Base-by-base conservation (phyloP, 2,329 filamentous ascomycete species). In the Epichloe bromicola region DNA sequence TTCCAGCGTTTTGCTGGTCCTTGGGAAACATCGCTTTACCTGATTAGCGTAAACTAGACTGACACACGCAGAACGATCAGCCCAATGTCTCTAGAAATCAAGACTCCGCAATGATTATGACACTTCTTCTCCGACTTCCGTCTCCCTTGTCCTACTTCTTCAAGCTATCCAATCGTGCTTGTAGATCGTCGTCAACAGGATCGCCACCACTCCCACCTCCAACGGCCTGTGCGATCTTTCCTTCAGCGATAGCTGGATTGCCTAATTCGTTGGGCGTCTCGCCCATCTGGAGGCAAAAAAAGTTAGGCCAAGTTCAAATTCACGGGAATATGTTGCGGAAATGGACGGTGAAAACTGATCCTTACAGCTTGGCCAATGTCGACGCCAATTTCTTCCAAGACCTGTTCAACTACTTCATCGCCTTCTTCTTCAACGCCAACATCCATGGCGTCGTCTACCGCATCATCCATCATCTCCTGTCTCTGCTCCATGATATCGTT, bases 401-500 rank as follows among this genome's bases (percentile, higher is more conserved):
- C 88, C 69, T 96, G 89, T 61, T 95, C 94, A 36, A 98, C 89
- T 12, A 97, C 87, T 65, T 98, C 93, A 60, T 98, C 93, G 36
- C 90, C 88, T 67, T 97, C 93, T 60, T 95, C 93, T 63, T 98
- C 93, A 54, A 95, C 82, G 15, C 80, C 81, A 38, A 95, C 74
- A 23, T 94, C 93, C 61, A 93, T 96, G 47, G 91, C 90, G 66
- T 98, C 93, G 65, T 98, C 93, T 54, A 98, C 93, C 19, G 89
- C 91, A 68, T 97, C 93, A 64, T 97, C 91, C 93, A 98, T 97
- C 87, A 98, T 96, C 69, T 97, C 93, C 67, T 97, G 90, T 57
- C 93, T 80, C 70, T 97, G 89, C 60, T 98, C 93, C 93, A 98
- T 98, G 53, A 98, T 90, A 63, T 97, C 93, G 70, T 97, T 98